Evolutionary conservation across 257 asterid genomes (phyloP), one percentile per base, ranked within the genome.

Genomic region (Nicotiana knightiana): DNA sequence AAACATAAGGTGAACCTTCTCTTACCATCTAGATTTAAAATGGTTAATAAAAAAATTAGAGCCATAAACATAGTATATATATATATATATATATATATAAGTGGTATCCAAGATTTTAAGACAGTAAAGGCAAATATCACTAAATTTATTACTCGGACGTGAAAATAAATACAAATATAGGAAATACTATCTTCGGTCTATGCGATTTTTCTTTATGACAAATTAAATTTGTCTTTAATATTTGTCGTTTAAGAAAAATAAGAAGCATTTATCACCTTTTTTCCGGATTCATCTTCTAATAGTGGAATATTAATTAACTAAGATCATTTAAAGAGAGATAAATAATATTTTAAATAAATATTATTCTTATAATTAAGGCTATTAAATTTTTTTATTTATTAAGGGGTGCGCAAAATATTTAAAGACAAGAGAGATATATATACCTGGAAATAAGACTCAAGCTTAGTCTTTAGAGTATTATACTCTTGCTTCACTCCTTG

Each of bases 401-500:
- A 39, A 6, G 48, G 9, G 1, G 48, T 39, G 48, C 3, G 9
- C 9, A 39, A 39, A 39, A 6, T 37, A 37, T 39, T 39, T 39
- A 6, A 37, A 37, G 46, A 37, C 46, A 6, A 39, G 11, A 43
- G 33, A 48, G 15, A 73, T 11, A 28, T 4, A 73, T 11, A 83
- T 13, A 90, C 98, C 97, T 93, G 91, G 82, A 94, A 90, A 77
- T 93, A 94, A 80, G 85, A 59, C 73, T 93, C 97, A 33, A 93
- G 95, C 83, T 92, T 93, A 85, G 81, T 87, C 90, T 76, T 90
- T n/a, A 94, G 91, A 77, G 83, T 80, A 78, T 88, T 88, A 82
- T 91, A 88, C 85, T 93, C 95, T 86, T 87, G 93, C 85, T 94
- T 94, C 70, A 87, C 89, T 79, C 82, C 88, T 85, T 89, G 90